phyloP scores from a whole-genome alignment of 768 basidiomycete genomes.

The Phylloporus rhodoxanthus region DNA sequence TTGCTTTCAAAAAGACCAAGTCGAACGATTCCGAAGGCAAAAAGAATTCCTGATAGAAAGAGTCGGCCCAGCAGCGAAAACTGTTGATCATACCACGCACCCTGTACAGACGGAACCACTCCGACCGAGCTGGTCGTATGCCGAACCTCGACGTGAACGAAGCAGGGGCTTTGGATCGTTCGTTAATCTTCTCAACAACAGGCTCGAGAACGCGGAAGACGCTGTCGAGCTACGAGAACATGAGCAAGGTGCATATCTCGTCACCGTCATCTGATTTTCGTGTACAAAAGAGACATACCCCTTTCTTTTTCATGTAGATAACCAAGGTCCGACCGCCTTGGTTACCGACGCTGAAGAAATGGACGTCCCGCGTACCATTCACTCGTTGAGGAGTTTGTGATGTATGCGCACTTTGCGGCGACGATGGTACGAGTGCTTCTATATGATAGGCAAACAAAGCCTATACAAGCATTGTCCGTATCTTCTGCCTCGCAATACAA shows the following conservation, averaged over 20 bases:
- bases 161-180: conserved; percentile 62
- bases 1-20: conserved; percentile 87
- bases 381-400: conserved; percentile 85
- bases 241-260: conserved; percentile 11
- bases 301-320: conserved; percentile 95
- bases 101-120: conserved; percentile 94
- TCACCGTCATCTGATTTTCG: too few species aligned
- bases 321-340: conserved; percentile 84
- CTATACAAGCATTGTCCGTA: conserved; percentile 30
- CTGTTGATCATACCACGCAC: conserved; percentile 25
- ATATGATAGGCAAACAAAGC: conserved; percentile 92
- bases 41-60: conserved; percentile 70
- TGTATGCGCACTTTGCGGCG: conserved; percentile 58
- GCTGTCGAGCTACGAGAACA: conserved; percentile 57
- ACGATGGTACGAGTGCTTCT: conserved; percentile 91
- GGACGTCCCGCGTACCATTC: conserved; percentile 85
- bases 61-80: neutral
- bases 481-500: neutral
- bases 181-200: conserved; percentile 83
- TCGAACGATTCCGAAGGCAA: conserved; percentile 87
- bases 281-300: conserved; percentile 36
- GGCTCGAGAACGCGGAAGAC: conserved; percentile 98
- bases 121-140: conserved; percentile 73
- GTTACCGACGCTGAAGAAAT: conserved; percentile 92
- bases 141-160: conserved; percentile 70